A percentile compares a stretch with the other conserved stretches of the same genome.
These are phyloP conservation scores for Colletotrichum graminicola DNA, from an alignment of 2,329 filamentous ascomycete species.

Conservation along the genomic window DNA sequence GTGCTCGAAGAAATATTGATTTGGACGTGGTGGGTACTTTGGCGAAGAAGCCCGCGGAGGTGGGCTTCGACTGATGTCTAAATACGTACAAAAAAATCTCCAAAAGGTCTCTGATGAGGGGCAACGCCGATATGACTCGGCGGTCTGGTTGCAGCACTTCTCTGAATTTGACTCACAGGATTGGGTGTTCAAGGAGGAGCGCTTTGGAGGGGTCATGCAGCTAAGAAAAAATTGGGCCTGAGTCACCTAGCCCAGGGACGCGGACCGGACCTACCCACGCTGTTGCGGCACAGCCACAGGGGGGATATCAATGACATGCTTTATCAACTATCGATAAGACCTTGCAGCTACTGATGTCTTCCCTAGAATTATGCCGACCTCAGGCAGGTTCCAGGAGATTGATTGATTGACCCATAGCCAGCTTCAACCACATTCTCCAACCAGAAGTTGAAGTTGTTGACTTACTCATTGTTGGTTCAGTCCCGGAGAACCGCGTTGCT, in stretches of 20 bases:
- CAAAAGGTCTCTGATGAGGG: constrained; percentile 40
- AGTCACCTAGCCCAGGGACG: constrained; percentile 16
- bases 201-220: constrained; percentile 35
- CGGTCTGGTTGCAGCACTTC: constrained; percentile 39
- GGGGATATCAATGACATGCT: background rate
- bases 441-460: background rate
- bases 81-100: constrained; percentile 37
- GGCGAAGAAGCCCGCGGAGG: constrained; percentile 53
- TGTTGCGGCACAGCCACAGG: constrained; percentile 7
- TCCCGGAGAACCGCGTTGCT: background rate
- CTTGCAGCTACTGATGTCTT: background rate
- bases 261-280: background rate
- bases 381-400: constrained; percentile 5
- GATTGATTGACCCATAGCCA: background rate
- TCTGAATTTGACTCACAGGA: constrained; percentile 40
- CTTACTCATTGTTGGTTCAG: background rate
- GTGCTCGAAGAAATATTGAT: constrained; percentile 63
- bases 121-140: constrained; percentile 42
- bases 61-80: constrained; percentile 49
- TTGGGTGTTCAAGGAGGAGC: constrained; percentile 32
- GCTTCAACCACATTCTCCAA: constrained; percentile 13
- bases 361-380: background rate
- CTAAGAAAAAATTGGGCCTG: constrained; percentile 36
- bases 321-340: constrained; percentile 22
- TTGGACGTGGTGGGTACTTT: constrained; percentile 60